Evolutionary conservation across 176 grass and related monocot species (phyloP).

Genomic region (Oryza meridionalis): DNA sequence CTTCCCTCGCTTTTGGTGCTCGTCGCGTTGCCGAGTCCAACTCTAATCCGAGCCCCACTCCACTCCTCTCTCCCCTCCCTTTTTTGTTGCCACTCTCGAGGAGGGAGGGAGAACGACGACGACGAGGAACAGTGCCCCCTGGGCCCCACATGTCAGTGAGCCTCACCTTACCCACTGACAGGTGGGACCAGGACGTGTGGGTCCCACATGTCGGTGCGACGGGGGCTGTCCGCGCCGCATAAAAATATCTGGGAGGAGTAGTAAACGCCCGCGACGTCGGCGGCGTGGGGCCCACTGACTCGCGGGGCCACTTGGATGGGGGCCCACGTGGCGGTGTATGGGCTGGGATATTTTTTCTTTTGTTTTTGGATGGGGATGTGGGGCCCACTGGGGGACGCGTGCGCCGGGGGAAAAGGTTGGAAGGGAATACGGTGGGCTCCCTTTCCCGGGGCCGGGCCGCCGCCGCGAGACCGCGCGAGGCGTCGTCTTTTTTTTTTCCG

Average conservation of each 20-base stretch:
- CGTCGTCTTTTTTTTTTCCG: neutral
- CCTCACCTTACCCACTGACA: neutral
- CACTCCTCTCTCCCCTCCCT: neutral
- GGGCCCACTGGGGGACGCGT: neutral
- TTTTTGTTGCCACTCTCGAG: conserved; percentile 26
- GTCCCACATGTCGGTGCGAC: neutral
- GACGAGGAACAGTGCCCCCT: conserved; percentile 18
- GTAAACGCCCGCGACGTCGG: neutral
- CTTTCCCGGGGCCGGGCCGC: too few relatives aligned
- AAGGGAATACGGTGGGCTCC: neutral
- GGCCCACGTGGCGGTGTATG: neutral
- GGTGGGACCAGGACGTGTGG: accelerated
- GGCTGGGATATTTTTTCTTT: neutral
- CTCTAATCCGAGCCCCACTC: conserved; percentile 7
- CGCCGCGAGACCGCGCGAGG: neutral
- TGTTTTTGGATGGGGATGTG: neutral
- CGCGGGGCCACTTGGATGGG: neutral
- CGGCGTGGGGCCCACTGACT: neutral
- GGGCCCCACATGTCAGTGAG: neutral
- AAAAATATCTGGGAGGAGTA: conserved; percentile 29
- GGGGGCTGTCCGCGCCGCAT: too few relatives aligned
- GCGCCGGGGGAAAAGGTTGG: neutral
- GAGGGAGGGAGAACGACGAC: neutral
- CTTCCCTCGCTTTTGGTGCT: neutral
- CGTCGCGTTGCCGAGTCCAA: conserved; percentile 17